Percentiles rank a stretch among this genome's conserved stretches.
Evolutionary conservation across 1,139 yeast genomes (phyloP).

Genomic region (Candida glucosophila): DNA sequence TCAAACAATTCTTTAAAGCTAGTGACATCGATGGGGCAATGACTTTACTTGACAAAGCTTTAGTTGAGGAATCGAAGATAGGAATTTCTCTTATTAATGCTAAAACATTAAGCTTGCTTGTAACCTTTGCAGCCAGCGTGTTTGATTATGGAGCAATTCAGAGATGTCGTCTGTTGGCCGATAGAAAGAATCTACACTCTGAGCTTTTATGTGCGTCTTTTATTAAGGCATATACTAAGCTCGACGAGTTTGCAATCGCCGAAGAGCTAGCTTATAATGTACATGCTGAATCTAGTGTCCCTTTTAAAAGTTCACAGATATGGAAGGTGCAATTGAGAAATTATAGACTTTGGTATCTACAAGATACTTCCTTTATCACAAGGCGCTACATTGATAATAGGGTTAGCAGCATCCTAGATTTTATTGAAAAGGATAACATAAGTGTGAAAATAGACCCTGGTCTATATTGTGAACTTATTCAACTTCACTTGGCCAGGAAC

Average conservation of each 20-base stretch:
- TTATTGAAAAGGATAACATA: conserved; percentile 4
- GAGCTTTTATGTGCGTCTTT: conserved; percentile 13
- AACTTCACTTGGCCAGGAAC: conserved; percentile 11
- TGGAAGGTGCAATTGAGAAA: conserved; percentile 24
- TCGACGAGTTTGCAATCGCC: conserved; percentile 27
- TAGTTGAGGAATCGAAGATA: conserved; percentile 10
- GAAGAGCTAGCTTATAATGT: conserved; percentile 22
- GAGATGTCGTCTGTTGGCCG: conserved; percentile 15
- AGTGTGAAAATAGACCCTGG: conserved; percentile 6
- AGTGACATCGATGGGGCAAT: conserved; percentile 31
- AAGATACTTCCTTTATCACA: conserved; percentile 3
- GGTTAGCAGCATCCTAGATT: conserved; percentile 5
- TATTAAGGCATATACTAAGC: conserved; percentile 18
- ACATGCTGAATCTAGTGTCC: conserved; percentile 18
- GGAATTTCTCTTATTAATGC: conserved; percentile 12
- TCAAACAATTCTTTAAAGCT: conserved; percentile 29
- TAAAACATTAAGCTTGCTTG: conserved; percentile 8
- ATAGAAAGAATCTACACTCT: conserved; percentile 9
- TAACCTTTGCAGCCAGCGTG: conserved; percentile 14
- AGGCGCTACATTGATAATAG: conserved; percentile 7
- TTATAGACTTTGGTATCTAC: conserved; percentile 20
- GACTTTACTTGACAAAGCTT: conserved; percentile 29
- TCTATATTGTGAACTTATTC: conserved; percentile 19
- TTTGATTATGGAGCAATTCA: conserved; percentile 17
- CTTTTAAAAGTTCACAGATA: conserved; percentile 22